Base-by-base conservation (phyloP, 2,329 filamentous ascomycete genomes). In the Orbilia oligospora region DNA sequence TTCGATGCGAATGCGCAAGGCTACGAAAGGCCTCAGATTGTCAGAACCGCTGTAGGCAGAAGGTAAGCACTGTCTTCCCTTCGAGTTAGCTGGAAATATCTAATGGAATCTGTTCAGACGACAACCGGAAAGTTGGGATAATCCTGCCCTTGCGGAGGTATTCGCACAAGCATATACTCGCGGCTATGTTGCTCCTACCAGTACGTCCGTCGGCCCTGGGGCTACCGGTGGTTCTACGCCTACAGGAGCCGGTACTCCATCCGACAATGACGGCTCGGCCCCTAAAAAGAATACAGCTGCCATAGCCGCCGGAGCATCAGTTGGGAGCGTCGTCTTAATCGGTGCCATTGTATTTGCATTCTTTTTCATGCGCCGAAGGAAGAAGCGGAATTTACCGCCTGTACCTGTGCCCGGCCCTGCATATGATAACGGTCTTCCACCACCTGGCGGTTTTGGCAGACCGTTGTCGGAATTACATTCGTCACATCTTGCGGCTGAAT, bases 81-180 rank as follows among this genome's bases (percentile, higher is more conserved):
- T 49, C 44, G 5, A 46, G 16, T 22, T 27, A 16, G 16, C 20
- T 10, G 2, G 5, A 30, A 12, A 65, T 33, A 48, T 49, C 61
- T 65, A 49, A 65, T n/a, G 5, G 36, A 1, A 49, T 18, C 1
- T 10, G 33, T 51, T 12, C 27, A 67, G 71, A 44, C 65, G 38
- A 46, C 24, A 44, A 30, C 71, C 71, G 3, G 71, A 67, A 6
- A 51, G 30, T 18, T 75, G 71, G 71, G 71, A 75, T 30, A 16
- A 63, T 12, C 27, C 63, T 18, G 71, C 63, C 9, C 71, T 75
- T 8, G 51, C 30, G 20, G 48, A 75, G 12, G 64, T 75, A 14
- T 75, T 75, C 27, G 61, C 63, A 10, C 51, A 75, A 55, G 63
- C 71, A 5, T 75, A 58, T n/a, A 75, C 71, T n/a, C 51, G 16